phyloP scores from a whole-genome alignment of 495 filamentous ascomycete genomes.

The Endocarpon pusillum region DNA sequence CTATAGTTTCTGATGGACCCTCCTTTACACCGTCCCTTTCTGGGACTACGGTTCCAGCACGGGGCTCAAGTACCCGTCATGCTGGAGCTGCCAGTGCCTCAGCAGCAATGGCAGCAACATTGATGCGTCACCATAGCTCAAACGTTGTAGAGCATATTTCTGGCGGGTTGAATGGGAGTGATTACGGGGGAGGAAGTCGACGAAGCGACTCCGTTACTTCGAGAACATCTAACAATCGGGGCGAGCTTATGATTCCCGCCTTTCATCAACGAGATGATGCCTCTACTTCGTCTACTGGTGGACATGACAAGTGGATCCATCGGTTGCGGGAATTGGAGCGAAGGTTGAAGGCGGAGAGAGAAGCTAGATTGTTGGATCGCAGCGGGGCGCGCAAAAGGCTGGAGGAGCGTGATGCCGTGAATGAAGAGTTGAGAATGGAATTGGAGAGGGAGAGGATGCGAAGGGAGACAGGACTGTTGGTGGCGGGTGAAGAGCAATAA shows the following conservation, averaged over 20 bases:
- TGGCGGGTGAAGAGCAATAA: not conserved
- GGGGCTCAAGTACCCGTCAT: conserved; percentile 3
- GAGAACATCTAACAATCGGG: conserved; percentile 1
- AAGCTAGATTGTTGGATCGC: conserved; percentile 71
- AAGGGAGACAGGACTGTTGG: conserved; percentile 12
- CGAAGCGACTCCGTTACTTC: conserved; percentile 5
- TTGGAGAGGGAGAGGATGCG: conserved; percentile 47
- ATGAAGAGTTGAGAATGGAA: conserved; percentile 49
- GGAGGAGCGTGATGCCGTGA: conserved; percentile 66
- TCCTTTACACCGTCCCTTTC: not conserved
- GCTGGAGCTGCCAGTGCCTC: conserved; percentile 6
- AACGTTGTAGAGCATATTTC: conserved; percentile 22
- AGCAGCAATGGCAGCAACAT: conserved; percentile 21
- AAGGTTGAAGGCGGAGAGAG: conserved; percentile 75
- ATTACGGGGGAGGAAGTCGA: not conserved
- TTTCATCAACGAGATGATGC: not conserved
- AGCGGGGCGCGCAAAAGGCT: conserved; percentile 67
- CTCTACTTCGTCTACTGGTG: conserved; percentile 4
- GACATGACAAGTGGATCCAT: conserved; percentile 64
- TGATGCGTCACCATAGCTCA: conserved; percentile 34
- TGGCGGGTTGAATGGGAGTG: not conserved
- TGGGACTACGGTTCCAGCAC: conserved; percentile 8
- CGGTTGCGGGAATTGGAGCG: conserved; percentile 73
- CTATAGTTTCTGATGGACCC: not conserved
- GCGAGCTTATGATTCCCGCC: not conserved